phyloP scores from a whole-genome alignment of 2,329 filamentous ascomycete species.

The Scedosporium dehoogii region DNA sequence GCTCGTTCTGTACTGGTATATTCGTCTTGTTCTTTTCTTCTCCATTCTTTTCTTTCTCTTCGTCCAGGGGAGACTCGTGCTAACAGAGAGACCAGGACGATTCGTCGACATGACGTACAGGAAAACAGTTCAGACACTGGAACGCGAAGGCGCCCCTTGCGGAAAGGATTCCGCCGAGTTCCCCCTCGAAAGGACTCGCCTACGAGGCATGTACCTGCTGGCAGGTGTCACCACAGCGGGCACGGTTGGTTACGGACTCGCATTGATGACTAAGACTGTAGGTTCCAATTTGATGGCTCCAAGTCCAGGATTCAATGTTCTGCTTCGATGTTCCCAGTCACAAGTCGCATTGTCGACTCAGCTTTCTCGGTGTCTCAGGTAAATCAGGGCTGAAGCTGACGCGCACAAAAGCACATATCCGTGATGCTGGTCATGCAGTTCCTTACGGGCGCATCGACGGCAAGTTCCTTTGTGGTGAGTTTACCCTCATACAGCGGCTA shows the following conservation, averaged over 20 bases:
- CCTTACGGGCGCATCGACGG: constrained; percentile 9
- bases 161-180: constrained; percentile 7
- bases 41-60: too few relatives aligned
- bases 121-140: too few relatives aligned
- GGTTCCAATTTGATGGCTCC: too few relatives aligned
- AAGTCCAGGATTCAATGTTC: too few relatives aligned
- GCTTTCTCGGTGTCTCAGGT: too few relatives aligned
- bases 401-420: constrained; percentile 5
- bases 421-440: constrained; percentile 11
- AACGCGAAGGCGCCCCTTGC: background rate
- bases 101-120: background rate
- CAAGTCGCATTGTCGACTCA: background rate
- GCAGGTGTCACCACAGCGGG: background rate
- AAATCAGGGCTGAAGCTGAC: background rate
- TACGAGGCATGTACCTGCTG: constrained; percentile 3
- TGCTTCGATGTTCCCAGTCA: too few relatives aligned
- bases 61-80: too few relatives aligned
- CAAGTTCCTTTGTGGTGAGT: constrained; percentile 9
- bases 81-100: background rate
- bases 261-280: background rate
- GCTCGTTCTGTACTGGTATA: background rate
- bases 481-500: too few relatives aligned
- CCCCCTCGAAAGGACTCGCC: background rate
- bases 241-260: constrained; percentile 1
- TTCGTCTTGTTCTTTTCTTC: background rate